Conservation (phyloP, 1,139 yeast genomes). For the Wickerhamiella pararugosa region DNA sequence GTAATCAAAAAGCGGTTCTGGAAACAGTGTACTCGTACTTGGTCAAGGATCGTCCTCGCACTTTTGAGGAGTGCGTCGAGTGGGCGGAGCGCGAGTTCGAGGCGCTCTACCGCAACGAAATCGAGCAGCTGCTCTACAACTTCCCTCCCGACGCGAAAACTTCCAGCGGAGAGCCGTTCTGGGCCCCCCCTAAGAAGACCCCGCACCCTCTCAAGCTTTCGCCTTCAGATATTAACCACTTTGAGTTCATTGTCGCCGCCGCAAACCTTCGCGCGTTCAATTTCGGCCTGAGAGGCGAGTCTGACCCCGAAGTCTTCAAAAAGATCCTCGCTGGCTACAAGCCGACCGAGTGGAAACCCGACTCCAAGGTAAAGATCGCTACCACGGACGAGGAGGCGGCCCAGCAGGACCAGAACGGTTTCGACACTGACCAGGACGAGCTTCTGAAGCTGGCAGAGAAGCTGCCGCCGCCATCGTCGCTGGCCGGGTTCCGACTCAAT, state of each 20-base stretch:
- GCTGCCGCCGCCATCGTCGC: slow-evolving; percentile 75
- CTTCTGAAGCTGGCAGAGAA: slow-evolving; percentile 44
- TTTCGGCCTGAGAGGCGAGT: slow-evolving; percentile 55
- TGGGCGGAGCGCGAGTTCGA: slow-evolving; percentile 95
- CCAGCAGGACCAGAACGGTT: slow-evolving; percentile 40
- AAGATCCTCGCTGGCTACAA: slow-evolving; percentile 38
- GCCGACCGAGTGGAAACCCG: slow-evolving; percentile 59
- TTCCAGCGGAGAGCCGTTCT: slow-evolving; percentile 81
- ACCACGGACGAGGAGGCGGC: slow-evolving; percentile 71
- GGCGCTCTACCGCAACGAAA: slow-evolving; percentile 68
- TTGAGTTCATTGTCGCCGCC: slow-evolving; percentile 71
- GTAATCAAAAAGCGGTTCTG: slow-evolving; percentile 63
- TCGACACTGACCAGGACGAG: slow-evolving; percentile 39
- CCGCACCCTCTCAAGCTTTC: slow-evolving; percentile 76
- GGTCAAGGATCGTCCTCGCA: slow-evolving; percentile 61
- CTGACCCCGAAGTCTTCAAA: slow-evolving; percentile 30
- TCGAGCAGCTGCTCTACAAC: slow-evolving; percentile 75
- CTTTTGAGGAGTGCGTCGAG: slow-evolving; percentile 81
- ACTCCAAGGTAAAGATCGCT: slow-evolving; percentile 65
- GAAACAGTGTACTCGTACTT: slow-evolving; percentile 63
- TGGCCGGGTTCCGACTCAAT: slow-evolving; percentile 73
- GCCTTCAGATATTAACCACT: slow-evolving; percentile 58
- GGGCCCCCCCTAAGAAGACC: slow-evolving; percentile 98
- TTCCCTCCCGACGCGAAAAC: slow-evolving; percentile 92
- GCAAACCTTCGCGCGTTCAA: slow-evolving; percentile 85